Evolutionary conservation across 2,329 filamentous ascomycete genomes (phyloP).

Genomic region (Cladosporium austrohemisphaericum): DNA sequence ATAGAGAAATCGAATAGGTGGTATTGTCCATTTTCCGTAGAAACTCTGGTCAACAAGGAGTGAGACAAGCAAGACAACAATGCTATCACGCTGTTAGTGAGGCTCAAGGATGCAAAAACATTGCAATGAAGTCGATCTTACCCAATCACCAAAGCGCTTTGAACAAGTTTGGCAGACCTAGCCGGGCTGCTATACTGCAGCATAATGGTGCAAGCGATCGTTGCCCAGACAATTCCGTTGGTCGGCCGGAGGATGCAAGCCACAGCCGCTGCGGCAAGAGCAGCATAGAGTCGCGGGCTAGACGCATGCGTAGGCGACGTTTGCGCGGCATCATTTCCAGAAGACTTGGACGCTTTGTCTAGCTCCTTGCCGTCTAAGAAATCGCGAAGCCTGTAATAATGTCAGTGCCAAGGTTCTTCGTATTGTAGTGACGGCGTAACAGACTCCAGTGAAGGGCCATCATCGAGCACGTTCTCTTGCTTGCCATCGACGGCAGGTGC

Average conservation of each 20-base stretch:
- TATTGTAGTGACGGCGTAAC: background rate
- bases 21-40: slow-evolving; percentile 84
- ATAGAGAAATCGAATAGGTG: slow-evolving; percentile 78
- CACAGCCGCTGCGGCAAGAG: slow-evolving; percentile 70
- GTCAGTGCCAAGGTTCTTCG: background rate
- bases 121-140: background rate
- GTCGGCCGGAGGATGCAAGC: slow-evolving; percentile 87
- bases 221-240: slow-evolving; percentile 80
- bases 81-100: background rate
- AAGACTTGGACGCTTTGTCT: background rate
- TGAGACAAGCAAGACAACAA: slow-evolving; percentile 59
- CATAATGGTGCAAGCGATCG: slow-evolving; percentile 56
- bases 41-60: slow-evolving; percentile 68
- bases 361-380: slow-evolving; percentile 10
- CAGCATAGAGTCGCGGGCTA: background rate
- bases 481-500: background rate
- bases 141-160: slow-evolving; percentile 3
- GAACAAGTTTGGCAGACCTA: background rate
- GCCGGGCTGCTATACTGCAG: slow-evolving; percentile 37
- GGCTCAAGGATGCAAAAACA: background rate
- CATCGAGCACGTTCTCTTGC: background rate
- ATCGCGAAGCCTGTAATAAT: background rate
- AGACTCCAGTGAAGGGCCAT: slow-evolving; percentile 2
- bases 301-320: background rate
- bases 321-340: background rate